Conservation (phyloP, 2,329 filamentous ascomycete species). For the Fusarium fujikuroi region DNA sequence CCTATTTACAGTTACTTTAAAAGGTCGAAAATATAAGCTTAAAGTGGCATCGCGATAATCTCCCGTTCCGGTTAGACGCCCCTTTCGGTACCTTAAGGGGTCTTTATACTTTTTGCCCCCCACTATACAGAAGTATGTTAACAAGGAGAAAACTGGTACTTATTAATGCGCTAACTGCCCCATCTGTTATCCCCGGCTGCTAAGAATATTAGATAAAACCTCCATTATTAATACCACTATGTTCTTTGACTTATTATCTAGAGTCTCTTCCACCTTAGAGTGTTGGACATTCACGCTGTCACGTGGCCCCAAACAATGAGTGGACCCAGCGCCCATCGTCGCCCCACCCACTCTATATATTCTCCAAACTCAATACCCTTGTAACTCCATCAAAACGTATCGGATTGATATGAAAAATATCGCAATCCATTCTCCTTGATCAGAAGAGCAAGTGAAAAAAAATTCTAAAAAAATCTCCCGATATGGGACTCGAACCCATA, state of each 20-base stretch:
- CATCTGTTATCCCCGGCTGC: fast-evolving
- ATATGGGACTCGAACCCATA: too few relatives aligned
- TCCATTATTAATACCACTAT: fast-evolving
- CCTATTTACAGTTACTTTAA: too few relatives aligned
- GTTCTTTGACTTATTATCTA: fast-evolving
- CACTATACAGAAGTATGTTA: fast-evolving
- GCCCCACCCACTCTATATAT: fast-evolving
- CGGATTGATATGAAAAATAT: background rate
- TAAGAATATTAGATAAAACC: fast-evolving
- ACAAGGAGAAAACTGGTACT: fast-evolving
- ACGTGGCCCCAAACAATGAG: background rate
- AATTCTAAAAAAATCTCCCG: fast-evolving
- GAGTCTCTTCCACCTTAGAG: background rate
- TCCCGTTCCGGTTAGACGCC: too few relatives aligned
- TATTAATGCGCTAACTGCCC: background rate
- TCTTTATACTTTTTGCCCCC: too few relatives aligned
- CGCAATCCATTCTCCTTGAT: background rate
- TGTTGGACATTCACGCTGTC: background rate
- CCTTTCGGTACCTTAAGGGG: too few relatives aligned
- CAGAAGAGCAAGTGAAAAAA: fast-evolving
- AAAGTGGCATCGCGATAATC: too few relatives aligned
- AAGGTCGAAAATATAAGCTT: too few relatives aligned
- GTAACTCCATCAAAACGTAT: background rate
- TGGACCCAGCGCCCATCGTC: fast-evolving
- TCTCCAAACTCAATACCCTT: fast-evolving